Base-by-base conservation (phyloP, 192 early-diverging fungal species). In the Mortierella alpina region DNA sequence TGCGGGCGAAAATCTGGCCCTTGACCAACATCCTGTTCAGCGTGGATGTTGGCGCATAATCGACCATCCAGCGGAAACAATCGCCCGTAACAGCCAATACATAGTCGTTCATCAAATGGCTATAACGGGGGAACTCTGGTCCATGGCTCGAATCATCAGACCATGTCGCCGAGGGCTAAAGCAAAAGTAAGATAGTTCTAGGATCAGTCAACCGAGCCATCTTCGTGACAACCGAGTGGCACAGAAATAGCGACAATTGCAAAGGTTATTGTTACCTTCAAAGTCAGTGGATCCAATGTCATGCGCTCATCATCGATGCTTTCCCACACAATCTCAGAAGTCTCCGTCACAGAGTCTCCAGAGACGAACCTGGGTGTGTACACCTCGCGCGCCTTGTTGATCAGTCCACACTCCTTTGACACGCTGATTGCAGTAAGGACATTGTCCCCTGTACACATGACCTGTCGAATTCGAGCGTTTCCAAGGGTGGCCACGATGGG, bases 361-460 rank as follows among this genome's bases (percentile, higher is more conserved):
- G 75, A 59, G 13, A 84, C 63, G 63, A 99, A 94, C 6, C 88
- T 83, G 15, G 96, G 96, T 15, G 94, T 88, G 83, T 94, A 98
- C 2, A 96, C 89, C 39, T 89, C 90, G 52, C 91, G 87, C 39
- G 80, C 82, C 51, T 87, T 87, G 47, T 92, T 90, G n/a, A 99
- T 85, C 59, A 99, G 89, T 7, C 94, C 93, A 75, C 97, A 97
- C 80, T 99, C 97, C 52, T 93, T 88, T 10, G 94, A 94, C 0
- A 99, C 98, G 59, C 94, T 96, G 47, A 99, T 90, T 2, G 97
- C 95, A 2, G 98, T 99, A 20, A 98, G 84, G 22, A 99, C 91
- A 82, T 99, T 99, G 77, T 99, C 98, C 18, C 91, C 96, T 1
- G 98, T 99, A 73, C 97, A 99, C 98, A 99, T 99, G 51, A 98